These are phyloP conservation scores for Fusarium devonianum DNA, from an alignment of 2,329 filamentous ascomycete species.

Conservation along the genomic window DNA sequence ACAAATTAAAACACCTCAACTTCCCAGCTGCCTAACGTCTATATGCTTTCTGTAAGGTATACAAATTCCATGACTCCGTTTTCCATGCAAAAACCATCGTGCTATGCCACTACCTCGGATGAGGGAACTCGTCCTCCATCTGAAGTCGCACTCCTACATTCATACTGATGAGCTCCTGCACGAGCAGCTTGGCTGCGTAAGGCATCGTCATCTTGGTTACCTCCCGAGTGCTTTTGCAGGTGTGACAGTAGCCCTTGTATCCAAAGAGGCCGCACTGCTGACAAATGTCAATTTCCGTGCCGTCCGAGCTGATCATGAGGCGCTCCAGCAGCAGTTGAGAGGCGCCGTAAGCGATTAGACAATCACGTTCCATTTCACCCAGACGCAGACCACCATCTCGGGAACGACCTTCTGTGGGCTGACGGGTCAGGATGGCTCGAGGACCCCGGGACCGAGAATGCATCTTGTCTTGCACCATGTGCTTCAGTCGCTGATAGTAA, in stretches of 20 bases:
- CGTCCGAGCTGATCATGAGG: constrained; percentile 93
- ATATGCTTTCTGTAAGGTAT: constrained; percentile 28
- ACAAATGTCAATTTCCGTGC: constrained; percentile 90
- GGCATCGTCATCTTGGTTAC: constrained; percentile 96
- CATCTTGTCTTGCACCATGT: constrained; percentile 99
- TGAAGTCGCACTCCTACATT: constrained; percentile 94
- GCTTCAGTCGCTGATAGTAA: constrained; percentile 99
- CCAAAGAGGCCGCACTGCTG: constrained; percentile 95
- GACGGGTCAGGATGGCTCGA: constrained; percentile 87
- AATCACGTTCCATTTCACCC: constrained; percentile 99
- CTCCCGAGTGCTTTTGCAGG: constrained; percentile 82
- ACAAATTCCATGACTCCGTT: constrained; percentile 30
- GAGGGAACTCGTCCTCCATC: constrained; percentile 92
- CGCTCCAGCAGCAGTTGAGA: constrained; percentile 91
- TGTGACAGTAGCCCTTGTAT: constrained; percentile 93
- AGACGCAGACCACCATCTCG: constrained; percentile 90
- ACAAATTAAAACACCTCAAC: constrained; percentile 19
- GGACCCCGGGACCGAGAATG: constrained; percentile 92
- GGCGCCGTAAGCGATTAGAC: constrained; percentile 94
- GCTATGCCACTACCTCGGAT: constrained; percentile 51
- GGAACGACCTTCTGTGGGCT: constrained; percentile 95
- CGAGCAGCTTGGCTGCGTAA: constrained; percentile 93
- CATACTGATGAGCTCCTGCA: constrained; percentile 97
- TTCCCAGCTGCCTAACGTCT: constrained; percentile 15
- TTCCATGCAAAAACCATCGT: constrained; percentile 23